Conservation (phyloP, 352 stramenopile species). For the Globisporangium yorkense region DNA sequence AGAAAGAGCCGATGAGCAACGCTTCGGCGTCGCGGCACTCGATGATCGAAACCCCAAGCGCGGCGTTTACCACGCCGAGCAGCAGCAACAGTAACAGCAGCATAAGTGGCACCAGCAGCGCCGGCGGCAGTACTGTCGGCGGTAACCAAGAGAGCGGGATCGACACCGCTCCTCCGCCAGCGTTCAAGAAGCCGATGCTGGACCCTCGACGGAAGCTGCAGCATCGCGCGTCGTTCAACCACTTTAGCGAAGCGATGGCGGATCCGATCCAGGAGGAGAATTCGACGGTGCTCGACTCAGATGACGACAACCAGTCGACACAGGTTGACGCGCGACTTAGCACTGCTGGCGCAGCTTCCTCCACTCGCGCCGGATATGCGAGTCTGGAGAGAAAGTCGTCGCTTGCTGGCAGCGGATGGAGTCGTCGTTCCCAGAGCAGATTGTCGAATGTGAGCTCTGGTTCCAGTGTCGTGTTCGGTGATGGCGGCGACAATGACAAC, state of each 20-base stretch:
- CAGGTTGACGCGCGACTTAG: neutral
- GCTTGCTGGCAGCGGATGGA: slow-evolving; percentile 16
- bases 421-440: slow-evolving; percentile 10
- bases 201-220: slow-evolving; percentile 64
- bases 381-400: slow-evolving; percentile 19
- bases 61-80: neutral
- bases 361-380: neutral
- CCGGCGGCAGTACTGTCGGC: slow-evolving; percentile 14
- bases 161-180: slow-evolving; percentile 13
- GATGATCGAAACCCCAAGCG: slow-evolving; percentile 29
- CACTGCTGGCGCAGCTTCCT: neutral
- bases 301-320: slow-evolving; percentile 14
- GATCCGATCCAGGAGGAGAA: slow-evolving; percentile 63
- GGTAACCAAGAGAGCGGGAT: slow-evolving; percentile 16
- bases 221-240: slow-evolving; percentile 52
- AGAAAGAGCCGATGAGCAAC: slow-evolving; percentile 2
- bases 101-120: slow-evolving; percentile 11
- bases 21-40: slow-evolving; percentile 12
- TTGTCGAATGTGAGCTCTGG: slow-evolving; percentile 27
- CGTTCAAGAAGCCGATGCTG: slow-evolving; percentile 24
- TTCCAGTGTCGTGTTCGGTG: slow-evolving; percentile 2
- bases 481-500: slow-evolving; percentile 24
- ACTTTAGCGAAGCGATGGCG: slow-evolving; percentile 47
- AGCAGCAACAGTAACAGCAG: slow-evolving; percentile 13
- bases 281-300: slow-evolving; percentile 40